A percentile compares a stretch with the other conserved stretches of the same genome.
Evolutionary conservation across 306 rosid species (phyloP).

Genomic region (Malus domestica): DNA sequence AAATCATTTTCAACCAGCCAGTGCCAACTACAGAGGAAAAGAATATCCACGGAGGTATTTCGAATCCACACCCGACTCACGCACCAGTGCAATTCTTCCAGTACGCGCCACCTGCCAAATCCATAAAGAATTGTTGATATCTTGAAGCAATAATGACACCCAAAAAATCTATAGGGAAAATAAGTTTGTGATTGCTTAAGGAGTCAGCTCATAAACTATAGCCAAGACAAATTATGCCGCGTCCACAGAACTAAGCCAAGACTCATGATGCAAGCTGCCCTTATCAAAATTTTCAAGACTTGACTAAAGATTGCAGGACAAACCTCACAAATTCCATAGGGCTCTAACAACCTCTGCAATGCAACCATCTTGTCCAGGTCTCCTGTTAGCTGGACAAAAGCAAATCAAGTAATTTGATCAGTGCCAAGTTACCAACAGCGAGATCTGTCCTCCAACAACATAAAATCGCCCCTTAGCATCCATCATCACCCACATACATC

Average conservation of each 20-base stretch:
- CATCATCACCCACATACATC: not conserved
- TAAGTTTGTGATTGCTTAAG: not conserved
- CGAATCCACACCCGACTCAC: constrained; percentile 81
- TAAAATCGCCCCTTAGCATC: not conserved
- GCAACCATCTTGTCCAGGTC: constrained; percentile 89
- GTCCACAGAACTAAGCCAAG: not conserved
- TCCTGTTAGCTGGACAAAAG: constrained; percentile 59
- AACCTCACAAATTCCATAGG: constrained; percentile 89
- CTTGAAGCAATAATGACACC: not conserved
- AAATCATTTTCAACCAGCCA: not conserved
- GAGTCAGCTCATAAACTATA: not conserved
- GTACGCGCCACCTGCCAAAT: constrained; percentile 74
- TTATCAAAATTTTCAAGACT: constrained; percentile 1
- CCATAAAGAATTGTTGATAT: not conserved
- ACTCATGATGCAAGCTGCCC: not conserved
- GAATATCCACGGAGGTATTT: constrained; percentile 74
- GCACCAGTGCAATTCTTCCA: constrained; percentile 65
- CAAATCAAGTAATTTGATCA: constrained; percentile 16
- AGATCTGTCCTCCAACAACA: not conserved
- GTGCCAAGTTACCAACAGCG: not conserved
- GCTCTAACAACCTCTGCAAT: constrained; percentile 73
- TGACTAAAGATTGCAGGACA: constrained; percentile 21
- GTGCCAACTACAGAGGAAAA: constrained; percentile 33
- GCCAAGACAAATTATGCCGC: not conserved
- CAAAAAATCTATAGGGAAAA: not conserved